Evolutionary conservation across 306 rosid genomes (phyloP).

Genomic region (Fragaria nilgerrensis): DNA sequence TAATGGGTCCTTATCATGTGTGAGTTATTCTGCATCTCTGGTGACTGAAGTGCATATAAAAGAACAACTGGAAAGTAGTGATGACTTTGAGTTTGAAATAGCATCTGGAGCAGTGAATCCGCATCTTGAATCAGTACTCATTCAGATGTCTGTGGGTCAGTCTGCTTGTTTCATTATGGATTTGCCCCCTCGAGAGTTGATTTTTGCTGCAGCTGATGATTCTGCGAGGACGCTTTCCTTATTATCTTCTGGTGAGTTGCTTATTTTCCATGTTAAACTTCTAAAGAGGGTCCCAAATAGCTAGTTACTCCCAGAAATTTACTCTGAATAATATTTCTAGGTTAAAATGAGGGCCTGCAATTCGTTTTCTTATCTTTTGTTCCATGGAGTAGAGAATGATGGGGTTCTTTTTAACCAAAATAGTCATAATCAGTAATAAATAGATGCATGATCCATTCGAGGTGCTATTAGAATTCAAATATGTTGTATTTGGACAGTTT

Average conservation of each 20-base stretch:
- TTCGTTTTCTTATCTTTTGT: not conserved
- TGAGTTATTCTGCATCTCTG: slow-evolving; percentile 61
- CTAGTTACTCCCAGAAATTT: slow-evolving; percentile 5
- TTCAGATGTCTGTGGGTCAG: slow-evolving; percentile 79
- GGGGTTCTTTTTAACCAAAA: not conserved
- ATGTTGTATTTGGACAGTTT: not conserved
- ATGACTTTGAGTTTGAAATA: slow-evolving; percentile 88
- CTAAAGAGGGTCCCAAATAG: slow-evolving; percentile 6
- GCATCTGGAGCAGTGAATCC: slow-evolving; percentile 65
- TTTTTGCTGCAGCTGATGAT: slow-evolving; percentile 69
- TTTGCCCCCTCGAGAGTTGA: slow-evolving; percentile 52
- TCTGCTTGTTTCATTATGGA: slow-evolving; percentile 52
- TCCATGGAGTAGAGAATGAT: not conserved
- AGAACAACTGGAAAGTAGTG: slow-evolving; percentile 64
- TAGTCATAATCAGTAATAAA: slow-evolving; percentile 5
- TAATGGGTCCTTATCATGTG: slow-evolving; percentile 67
- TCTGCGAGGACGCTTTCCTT: slow-evolving; percentile 47
- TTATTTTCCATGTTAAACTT: slow-evolving; percentile 29
- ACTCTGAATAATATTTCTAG: not conserved
- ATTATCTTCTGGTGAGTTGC: slow-evolving; percentile 71
- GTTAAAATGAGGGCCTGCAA: not conserved
- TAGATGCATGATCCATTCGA: not conserved
- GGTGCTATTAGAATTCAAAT: not conserved
- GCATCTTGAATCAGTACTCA: slow-evolving; percentile 62
- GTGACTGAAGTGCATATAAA: slow-evolving; percentile 39